These are phyloP conservation scores for Fusarium sp. DNA, from an alignment of 2,329 filamentous ascomycete species.

Conservation along the genomic window DNA sequence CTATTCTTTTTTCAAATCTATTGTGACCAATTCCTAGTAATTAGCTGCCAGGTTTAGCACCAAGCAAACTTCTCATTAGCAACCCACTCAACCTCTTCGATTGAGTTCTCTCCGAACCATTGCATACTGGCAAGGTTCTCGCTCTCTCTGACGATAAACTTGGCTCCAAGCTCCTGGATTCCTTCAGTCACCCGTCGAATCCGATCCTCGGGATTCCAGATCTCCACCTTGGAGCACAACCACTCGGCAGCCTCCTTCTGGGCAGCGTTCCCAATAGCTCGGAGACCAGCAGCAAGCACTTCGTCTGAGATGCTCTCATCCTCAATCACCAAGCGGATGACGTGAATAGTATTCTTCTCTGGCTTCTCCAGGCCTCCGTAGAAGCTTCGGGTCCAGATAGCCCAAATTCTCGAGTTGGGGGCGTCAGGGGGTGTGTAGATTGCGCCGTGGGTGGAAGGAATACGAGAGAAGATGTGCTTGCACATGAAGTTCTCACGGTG, in stretches of 20 bases:
- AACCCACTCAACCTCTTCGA: constrained; percentile 74
- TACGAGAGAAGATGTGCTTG: constrained; percentile 67
- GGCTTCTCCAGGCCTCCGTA: constrained; percentile 64
- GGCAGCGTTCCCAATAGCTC: constrained; percentile 74
- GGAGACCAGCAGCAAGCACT: constrained; percentile 65
- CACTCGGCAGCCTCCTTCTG: constrained; percentile 78
- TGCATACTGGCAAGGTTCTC: constrained; percentile 78
- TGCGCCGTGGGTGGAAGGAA: constrained; percentile 76
- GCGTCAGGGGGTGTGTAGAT: constrained; percentile 65
- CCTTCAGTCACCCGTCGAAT: constrained; percentile 60
- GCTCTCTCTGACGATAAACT: constrained; percentile 67
- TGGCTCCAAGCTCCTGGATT: constrained; percentile 60
- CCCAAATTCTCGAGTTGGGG: constrained; percentile 74
- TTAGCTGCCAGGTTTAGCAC: constrained; percentile 64
- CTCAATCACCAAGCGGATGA: constrained; percentile 77
- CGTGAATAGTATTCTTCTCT: constrained; percentile 75
- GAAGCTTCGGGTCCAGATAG: constrained; percentile 77
- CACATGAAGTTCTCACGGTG: constrained; percentile 85
- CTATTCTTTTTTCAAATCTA: constrained; percentile 1
- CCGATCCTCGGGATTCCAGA: constrained; percentile 83
- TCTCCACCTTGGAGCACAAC: constrained; percentile 76
- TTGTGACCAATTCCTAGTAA: background rate
- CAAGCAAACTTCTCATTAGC: constrained; percentile 83
- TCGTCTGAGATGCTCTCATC: constrained; percentile 55
- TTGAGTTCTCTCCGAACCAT: constrained; percentile 72